Evolutionary conservation across 1,284 basidiomycete species (phyloP).

Genomic region (Puccinia horiana): DNA sequence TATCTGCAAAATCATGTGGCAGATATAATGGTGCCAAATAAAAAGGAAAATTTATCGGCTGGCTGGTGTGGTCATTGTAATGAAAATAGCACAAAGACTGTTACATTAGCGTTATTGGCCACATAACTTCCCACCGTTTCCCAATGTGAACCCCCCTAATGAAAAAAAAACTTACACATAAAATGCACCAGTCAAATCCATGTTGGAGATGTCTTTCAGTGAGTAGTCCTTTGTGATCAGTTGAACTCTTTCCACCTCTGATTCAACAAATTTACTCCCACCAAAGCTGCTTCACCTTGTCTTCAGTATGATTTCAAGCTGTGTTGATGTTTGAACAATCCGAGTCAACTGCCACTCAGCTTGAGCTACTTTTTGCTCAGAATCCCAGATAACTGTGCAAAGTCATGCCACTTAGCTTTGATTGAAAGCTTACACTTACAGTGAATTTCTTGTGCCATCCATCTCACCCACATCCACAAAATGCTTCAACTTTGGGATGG

Average conservation of each 20-base stretch:
- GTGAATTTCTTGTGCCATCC: background rate
- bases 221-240: background rate
- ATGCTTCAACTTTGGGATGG: conserved; percentile 13
- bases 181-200: conserved; percentile 27
- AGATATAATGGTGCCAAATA: too few relatives aligned
- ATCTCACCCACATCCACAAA: background rate
- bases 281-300: conserved; percentile 21
- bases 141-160: too few relatives aligned
- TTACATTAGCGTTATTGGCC: too few relatives aligned
- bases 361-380: conserved; percentile 13
- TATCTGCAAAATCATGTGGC: too few relatives aligned
- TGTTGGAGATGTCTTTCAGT: conserved; percentile 24
- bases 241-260: background rate
- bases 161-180: conserved; percentile 4
- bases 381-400: conserved; percentile 21
- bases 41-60: too few relatives aligned
- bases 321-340: conserved; percentile 15
- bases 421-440: background rate
- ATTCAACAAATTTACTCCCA: background rate
- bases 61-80: too few relatives aligned
- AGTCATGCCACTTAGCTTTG: conserved; percentile 32
- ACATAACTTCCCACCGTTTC: too few relatives aligned
- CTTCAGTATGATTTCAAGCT: background rate
- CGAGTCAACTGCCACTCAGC: conserved; percentile 2
- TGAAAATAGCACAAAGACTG: too few relatives aligned